Conservation (phyloP, 129 eudicot genomes). For the Cynara cardunculus region DNA sequence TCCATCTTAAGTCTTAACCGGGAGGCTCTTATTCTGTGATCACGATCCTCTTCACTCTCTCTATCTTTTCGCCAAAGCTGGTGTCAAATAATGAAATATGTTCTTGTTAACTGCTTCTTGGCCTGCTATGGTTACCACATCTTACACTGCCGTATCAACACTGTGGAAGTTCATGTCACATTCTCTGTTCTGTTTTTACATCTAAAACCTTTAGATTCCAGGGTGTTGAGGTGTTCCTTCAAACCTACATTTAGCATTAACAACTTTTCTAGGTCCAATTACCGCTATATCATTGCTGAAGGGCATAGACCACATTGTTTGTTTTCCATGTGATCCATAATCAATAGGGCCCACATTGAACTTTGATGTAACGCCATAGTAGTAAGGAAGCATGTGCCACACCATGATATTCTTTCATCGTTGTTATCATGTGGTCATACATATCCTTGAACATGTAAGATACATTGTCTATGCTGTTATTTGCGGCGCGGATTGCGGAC, state of each 20-base stretch:
- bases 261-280: not conserved
- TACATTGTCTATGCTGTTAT: no score
- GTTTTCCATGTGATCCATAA: not conserved
- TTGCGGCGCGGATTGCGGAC: no score
- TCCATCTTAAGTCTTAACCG: not conserved
- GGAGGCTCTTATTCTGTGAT: not conserved
- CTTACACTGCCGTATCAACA: not conserved
- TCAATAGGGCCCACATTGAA: not conserved
- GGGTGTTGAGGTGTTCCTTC: no score
- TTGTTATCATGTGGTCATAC: not conserved
- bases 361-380: not conserved
- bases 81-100: not conserved
- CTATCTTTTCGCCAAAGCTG: not conserved
- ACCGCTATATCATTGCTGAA: not conserved
- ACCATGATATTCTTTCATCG: not conserved
- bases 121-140: not conserved
- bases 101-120: not conserved
- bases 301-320: not conserved
- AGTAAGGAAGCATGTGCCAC: not conserved
- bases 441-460: not conserved
- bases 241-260: not conserved
- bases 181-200: not conserved
- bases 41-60: not conserved
- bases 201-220: not conserved
- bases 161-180: not conserved